These are phyloP conservation scores for Rhodotorula babjevae DNA, from an alignment of 768 basidiomycete genomes.

Conservation along the genomic window DNA sequence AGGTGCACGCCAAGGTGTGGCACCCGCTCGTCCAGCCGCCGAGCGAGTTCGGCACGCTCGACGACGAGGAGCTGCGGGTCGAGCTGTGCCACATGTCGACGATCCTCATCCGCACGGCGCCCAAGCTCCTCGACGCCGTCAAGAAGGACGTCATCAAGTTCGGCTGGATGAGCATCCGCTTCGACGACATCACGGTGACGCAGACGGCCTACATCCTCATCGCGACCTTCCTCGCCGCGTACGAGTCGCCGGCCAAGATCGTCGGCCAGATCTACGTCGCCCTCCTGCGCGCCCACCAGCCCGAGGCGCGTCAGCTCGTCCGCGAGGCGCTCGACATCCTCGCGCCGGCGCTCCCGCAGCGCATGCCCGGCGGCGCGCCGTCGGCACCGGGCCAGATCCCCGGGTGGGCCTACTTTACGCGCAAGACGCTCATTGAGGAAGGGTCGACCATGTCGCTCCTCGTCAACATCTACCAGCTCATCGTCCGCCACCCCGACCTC, in stretches of 20 bases:
- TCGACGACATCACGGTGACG: slow-evolving; percentile 85
- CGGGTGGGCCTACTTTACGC: slow-evolving; percentile 79
- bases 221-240: slow-evolving; percentile 78
- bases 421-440: slow-evolving; percentile 82
- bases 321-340: slow-evolving; percentile 82
- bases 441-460: slow-evolving; percentile 62
- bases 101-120: slow-evolving; percentile 76
- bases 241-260: slow-evolving; percentile 84
- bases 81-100: slow-evolving; percentile 87
- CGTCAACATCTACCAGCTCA: slow-evolving; percentile 79
- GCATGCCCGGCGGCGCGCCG: slow-evolving; percentile 53
- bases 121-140: slow-evolving; percentile 68
- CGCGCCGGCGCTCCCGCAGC: slow-evolving; percentile 70
- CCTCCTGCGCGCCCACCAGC: slow-evolving; percentile 72
- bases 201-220: slow-evolving; percentile 86
- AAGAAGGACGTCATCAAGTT: slow-evolving; percentile 90
- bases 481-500: slow-evolving; percentile 80
- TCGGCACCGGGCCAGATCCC: slow-evolving; percentile 39
- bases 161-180: slow-evolving; percentile 74
- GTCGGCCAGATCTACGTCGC: slow-evolving; percentile 85
- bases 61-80: slow-evolving; percentile 82
- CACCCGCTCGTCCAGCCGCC: slow-evolving; percentile 62
- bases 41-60: slow-evolving; percentile 38
- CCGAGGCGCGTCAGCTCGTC: slow-evolving; percentile 69
- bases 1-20: slow-evolving; percentile 74